These are phyloP conservation scores for Protomyces lactucae-debilis DNA, from an alignment of 1,139 yeast species.

Conservation along the genomic window DNA sequence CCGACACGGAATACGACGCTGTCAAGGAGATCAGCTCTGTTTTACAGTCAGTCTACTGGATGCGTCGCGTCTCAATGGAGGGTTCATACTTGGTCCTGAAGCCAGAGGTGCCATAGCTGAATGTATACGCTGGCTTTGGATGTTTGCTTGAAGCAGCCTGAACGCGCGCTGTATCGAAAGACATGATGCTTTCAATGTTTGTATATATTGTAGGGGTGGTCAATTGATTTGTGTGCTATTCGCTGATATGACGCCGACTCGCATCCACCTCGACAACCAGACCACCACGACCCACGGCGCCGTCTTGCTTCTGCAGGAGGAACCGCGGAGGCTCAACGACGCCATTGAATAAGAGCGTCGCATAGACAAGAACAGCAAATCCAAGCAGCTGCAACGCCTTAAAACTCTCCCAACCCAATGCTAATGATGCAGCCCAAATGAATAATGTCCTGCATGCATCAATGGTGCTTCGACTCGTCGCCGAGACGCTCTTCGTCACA, in stretches of 20 bases:
- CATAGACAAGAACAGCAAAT: conserved; percentile 59
- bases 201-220: neutral
- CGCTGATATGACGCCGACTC: neutral
- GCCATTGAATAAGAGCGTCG: conserved; percentile 71
- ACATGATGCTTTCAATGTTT: neutral
- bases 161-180: conserved; percentile 1
- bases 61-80: neutral
- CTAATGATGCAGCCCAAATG: conserved; percentile 70
- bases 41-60: neutral
- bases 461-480: conserved; percentile 73
- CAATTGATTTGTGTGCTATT: neutral
- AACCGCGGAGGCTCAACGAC: conserved; percentile 43
- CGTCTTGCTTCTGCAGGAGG: neutral
- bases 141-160: conserved; percentile 7
- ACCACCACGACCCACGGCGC: neutral
- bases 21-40: conserved; percentile 57
- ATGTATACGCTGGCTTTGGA: conserved; percentile 44
- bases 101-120: conserved; percentile 92
- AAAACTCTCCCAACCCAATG: conserved; percentile 76
- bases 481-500: conserved; percentile 60
- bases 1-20: conserved; percentile 85
- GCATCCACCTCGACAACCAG: neutral
- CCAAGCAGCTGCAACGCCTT: conserved; percentile 59
- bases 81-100: conserved; percentile 57
- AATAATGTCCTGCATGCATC: conserved; percentile 72